Percentiles rank a stretch among this genome's conserved stretches.
Evolutionary conservation across 495 filamentous ascomycete species (phyloP).

Genomic region (Neurospora discreta): DNA sequence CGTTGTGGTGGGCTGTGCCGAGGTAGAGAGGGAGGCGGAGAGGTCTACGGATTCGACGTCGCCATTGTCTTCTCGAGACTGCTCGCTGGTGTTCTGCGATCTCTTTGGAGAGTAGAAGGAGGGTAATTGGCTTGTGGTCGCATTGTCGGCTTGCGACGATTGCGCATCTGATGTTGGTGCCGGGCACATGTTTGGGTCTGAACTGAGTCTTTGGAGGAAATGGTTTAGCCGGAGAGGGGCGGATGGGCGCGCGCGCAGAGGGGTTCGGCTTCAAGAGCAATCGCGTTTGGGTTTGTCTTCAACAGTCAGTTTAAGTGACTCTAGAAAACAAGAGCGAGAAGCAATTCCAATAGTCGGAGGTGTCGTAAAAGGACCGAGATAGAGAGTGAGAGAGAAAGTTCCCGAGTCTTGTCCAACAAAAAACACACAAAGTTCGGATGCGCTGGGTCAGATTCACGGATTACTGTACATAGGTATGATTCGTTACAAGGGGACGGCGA

Average conservation of each 20-base stretch:
- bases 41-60: slow-evolving; percentile 12
- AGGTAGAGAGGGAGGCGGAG: slow-evolving; percentile 6
- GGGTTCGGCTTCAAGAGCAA: too few species aligned
- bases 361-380: neutral
- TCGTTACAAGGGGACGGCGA: neutral
- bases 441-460: neutral
- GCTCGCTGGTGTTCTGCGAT: slow-evolving; percentile 13
- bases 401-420: neutral
- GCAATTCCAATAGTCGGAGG: neutral
- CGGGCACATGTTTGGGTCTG: neutral
- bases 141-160: slow-evolving; percentile 16
- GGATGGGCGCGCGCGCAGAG: neutral
- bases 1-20: neutral
- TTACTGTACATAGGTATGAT: neutral
- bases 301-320: neutral
- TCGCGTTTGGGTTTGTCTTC: neutral
- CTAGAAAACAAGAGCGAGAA: neutral
- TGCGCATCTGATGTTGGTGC: slow-evolving; percentile 3
- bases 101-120: slow-evolving; percentile 37
- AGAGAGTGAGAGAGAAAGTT: neutral
- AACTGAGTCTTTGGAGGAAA: neutral
- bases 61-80: slow-evolving; percentile 6
- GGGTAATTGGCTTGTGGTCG: slow-evolving; percentile 20
- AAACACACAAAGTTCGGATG: neutral
- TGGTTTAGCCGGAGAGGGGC: neutral